Conservation (phyloP, 495 filamentous ascomycete genomes). For the Tetracladium setigerum region DNA sequence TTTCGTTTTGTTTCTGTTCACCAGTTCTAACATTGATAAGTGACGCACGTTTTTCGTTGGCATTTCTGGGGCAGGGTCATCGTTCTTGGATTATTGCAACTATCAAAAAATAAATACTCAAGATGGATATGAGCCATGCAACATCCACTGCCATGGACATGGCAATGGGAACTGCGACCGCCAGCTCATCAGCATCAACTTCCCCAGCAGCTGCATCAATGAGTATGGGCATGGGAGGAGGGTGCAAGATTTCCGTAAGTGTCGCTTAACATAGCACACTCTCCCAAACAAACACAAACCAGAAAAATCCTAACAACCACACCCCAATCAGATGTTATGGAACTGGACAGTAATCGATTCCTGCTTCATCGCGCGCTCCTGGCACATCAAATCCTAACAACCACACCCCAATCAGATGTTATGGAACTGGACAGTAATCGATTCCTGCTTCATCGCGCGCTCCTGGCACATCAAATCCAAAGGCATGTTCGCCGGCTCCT, state of each 20-base stretch:
- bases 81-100: no score
- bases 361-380: slow-evolving; percentile 59
- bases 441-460: slow-evolving; percentile 60
- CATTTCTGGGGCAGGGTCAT: no score
- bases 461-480: slow-evolving; percentile 56
- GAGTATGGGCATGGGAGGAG: slow-evolving; percentile 23
- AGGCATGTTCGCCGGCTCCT: slow-evolving; percentile 60
- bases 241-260: slow-evolving; percentile 38
- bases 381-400: slow-evolving; percentile 45
- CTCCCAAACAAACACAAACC: no score
- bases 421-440: slow-evolving; percentile 70
- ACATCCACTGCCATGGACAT: slow-evolving; percentile 3
- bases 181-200: slow-evolving; percentile 5
- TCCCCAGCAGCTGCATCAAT: slow-evolving; percentile 5
- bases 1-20: no score
- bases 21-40: no score
- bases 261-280: not conserved
- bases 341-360: slow-evolving; percentile 67
- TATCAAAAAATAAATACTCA: not conserved
- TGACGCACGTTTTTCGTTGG: no score
- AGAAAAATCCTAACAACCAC: not conserved
- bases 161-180: not conserved
- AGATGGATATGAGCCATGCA: slow-evolving; percentile 12
- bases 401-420: slow-evolving; percentile 57
- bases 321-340: slow-evolving; percentile 73